Base-by-base conservation (phyloP, 306 rosid species). In the Corylus heterophylla region DNA sequence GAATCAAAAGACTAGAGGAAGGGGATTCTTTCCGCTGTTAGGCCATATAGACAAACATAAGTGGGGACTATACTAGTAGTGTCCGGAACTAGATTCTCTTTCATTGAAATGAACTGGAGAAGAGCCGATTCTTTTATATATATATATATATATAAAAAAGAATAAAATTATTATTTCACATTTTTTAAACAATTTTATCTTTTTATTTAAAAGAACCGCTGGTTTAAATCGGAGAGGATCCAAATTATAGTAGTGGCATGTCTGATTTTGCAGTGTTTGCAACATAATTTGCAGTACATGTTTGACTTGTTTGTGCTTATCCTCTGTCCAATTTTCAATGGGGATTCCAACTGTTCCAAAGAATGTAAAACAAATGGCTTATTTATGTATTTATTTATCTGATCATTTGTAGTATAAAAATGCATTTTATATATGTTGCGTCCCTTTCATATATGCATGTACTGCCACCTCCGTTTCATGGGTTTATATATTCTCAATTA, bases 251-350 rank as follows among this genome's bases (percentile, higher is more conserved):
- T 71, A 37, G 48, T 62, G 42, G 7, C 54, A 1, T 62, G 18
- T 56, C 27, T 66, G 62, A 54, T 67, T 66, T 39, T 25, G 64
- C 4, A 35, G 49, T 75, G 51, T 51, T 39, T 39, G 5, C 6
- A 4, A 39, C 11, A 22, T 22, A 22, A 22, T 73, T 66, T 82
- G 77, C 75, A 50, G 49, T 63, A 63, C 55, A 2, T 62, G 29
- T 69, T 55, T 67, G 63, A 55, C 74, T 67, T 39, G 29, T 74
- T 9, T 31, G 35, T 31, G 35, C 35, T 71, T 10, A 55, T 7
- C 7, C 61, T 29, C n/a, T 27, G 39, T 31, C 27, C 16, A 6
- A 62, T 62, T 50, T 67, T 68, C 39, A 49, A 11, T 58, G 64
- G 67, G 67, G 25, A 45, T 12, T 12, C 39, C 62, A 3, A 6